A percentile compares a stretch with the other conserved stretches of the same genome.
Evolutionary conservation across 108 stramenopile species (phyloP).

Genomic region (Poteriospumella lacustris): DNA sequence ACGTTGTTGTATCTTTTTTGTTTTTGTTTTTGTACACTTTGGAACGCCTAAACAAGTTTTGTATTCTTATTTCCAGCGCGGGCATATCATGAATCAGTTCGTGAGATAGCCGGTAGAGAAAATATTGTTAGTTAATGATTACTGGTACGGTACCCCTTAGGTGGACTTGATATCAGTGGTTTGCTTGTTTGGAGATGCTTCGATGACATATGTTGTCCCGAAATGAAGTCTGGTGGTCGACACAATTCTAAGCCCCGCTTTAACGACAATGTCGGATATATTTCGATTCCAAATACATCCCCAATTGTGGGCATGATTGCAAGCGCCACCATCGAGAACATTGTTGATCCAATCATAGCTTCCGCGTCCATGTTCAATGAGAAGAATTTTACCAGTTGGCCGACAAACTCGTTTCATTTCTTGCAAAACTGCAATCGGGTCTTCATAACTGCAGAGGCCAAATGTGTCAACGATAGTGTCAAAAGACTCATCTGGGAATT

Average conservation of each 20-base stretch:
- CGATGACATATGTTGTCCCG: slow-evolving; percentile 64
- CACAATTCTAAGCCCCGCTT: slow-evolving; percentile 60
- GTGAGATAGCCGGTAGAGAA: too few relatives aligned
- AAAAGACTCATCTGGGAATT: slow-evolving; percentile 62
- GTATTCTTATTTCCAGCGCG: too few relatives aligned
- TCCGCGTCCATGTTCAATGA: slow-evolving; percentile 55
- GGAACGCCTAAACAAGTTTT: too few relatives aligned
- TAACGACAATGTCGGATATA: slow-evolving; percentile 62
- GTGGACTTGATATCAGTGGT: too few relatives aligned
- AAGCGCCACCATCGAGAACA: slow-evolving; percentile 66
- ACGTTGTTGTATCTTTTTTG: too few relatives aligned
- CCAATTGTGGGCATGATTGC: slow-evolving; percentile 64
- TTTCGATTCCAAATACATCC: slow-evolving; percentile 84
- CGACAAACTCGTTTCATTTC: slow-evolving; percentile 77
- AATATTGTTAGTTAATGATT: too few relatives aligned
- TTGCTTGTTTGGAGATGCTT: too few relatives aligned
- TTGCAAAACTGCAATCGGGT: slow-evolving; percentile 68
- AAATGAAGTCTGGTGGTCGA: slow-evolving; percentile 66
- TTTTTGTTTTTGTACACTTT: too few relatives aligned
- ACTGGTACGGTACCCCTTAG: too few relatives aligned
- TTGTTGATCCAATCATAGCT: slow-evolving; percentile 27
- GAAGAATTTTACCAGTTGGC: slow-evolving; percentile 65
- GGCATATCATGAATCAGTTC: too few relatives aligned
- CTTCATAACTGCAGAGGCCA: slow-evolving; percentile 78
- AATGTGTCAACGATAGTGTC: slow-evolving; percentile 87